Conservation (phyloP, 805 yeast genomes). For the Pichia nanzhaoensis region DNA sequence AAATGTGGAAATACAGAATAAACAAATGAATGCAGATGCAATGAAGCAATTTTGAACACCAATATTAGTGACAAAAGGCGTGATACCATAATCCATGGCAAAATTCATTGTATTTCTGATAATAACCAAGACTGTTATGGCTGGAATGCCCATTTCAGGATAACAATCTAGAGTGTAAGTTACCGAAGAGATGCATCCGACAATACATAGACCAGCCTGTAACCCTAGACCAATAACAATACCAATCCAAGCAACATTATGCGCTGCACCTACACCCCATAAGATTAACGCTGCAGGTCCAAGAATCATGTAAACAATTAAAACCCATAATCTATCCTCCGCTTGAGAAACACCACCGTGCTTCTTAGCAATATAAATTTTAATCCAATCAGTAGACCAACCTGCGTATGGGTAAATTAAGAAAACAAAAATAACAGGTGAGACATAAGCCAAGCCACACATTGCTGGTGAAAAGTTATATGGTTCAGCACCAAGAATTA, state of each 20-base stretch:
- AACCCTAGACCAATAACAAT: slow-evolving; percentile 49
- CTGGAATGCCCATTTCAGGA: slow-evolving; percentile 46
- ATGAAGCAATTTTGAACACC: slow-evolving; percentile 54
- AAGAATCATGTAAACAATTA: slow-evolving; percentile 38
- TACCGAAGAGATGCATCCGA: slow-evolving; percentile 45
- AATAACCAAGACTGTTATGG: slow-evolving; percentile 48
- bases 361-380: slow-evolving; percentile 40
- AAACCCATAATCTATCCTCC: slow-evolving; percentile 51
- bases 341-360: slow-evolving; percentile 49
- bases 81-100: slow-evolving; percentile 53
- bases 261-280: slow-evolving; percentile 60
- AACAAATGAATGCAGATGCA: slow-evolving; percentile 46
- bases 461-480: slow-evolving; percentile 42
- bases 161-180: slow-evolving; percentile 53
- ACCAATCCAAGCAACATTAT: slow-evolving; percentile 49
- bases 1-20: slow-evolving; percentile 42
- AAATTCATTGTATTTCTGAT: slow-evolving; percentile 55
- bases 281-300: slow-evolving; percentile 51
- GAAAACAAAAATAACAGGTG: slow-evolving; percentile 44
- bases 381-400: slow-evolving; percentile 44
- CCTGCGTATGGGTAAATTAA: slow-evolving; percentile 43
- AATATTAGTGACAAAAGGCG: slow-evolving; percentile 46
- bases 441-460: slow-evolving; percentile 46
- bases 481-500: slow-evolving; percentile 39
- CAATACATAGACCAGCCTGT: slow-evolving; percentile 47